Evolutionary conservation across 2,329 filamentous ascomycete species (phyloP), one percentile per base, ranked within the genome.

Genomic region (Sporothrix sp.): DNA sequence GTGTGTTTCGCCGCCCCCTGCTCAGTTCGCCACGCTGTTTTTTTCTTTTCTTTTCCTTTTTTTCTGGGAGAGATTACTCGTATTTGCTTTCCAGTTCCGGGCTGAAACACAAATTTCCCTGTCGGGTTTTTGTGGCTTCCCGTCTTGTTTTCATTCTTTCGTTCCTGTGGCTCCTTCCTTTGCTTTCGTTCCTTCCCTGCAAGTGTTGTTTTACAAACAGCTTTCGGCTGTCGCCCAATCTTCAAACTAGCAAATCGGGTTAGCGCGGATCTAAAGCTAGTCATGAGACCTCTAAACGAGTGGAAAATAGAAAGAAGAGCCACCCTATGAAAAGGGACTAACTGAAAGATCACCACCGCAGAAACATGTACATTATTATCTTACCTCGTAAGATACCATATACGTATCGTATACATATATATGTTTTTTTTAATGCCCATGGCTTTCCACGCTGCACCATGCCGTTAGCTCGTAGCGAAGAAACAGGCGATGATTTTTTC

Each of bases 181-280:
- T 30, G 21, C 30, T 43, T 13, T 36, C 40, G 25, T 39, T 32
- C 38, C n/a, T 28, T 42, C 44, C 28, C 23, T 37, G 33, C 18
- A 18, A n/a, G n/a, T 45, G 16, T 52, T 20, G 32, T 35, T 11
- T 16, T 27, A 36, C 50, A 21, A 50, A 45, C 40, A 49, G 51
- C 11, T 33, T n/a, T n/a, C n/a, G n/a, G n/a, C n/a, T n/a, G n/a
- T n/a, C n/a, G n/a, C 45, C 54, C 42, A 52, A 48, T 50, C 42
- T 50, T 25, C 42, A 54, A 45, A 38, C 40, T 44, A 39, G 48
- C 45, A 52, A 50, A 55, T 51, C 48, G 49, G 40, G 53, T 47
- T 54, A 54, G 52, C 49, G 48, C 45, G 37, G n/a, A 30, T 40
- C 20, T 14, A 20, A n/a, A 35, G 16, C 39, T 44, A 39, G 48